These are phyloP conservation scores for Inonotus hispidus DNA, from an alignment of 1,284 basidiomycete species.

Conservation along the genomic window DNA sequence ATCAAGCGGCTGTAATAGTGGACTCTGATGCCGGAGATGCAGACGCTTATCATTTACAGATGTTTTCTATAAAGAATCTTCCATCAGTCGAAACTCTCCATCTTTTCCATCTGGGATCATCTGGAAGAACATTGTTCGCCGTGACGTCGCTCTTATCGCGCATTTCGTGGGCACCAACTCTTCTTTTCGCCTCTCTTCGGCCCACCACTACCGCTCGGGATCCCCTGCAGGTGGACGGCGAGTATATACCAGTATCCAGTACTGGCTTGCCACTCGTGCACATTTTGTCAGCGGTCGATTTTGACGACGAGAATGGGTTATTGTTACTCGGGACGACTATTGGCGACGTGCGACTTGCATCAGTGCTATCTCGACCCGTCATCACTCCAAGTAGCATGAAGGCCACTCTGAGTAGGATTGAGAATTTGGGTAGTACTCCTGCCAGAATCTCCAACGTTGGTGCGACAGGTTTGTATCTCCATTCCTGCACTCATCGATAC, in stretches of 20 bases:
- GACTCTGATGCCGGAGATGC: neutral
- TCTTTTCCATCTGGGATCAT: neutral
- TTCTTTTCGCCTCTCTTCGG: neutral
- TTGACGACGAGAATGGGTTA: conserved; percentile 5
- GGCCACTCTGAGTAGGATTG: too few species aligned
- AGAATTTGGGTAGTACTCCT: too few species aligned
- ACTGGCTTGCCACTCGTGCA: neutral
- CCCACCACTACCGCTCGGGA: neutral
- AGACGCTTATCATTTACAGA: neutral
- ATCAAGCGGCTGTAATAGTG: neutral
- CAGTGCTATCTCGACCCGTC: too few species aligned
- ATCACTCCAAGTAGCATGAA: too few species aligned
- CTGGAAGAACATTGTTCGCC: neutral
- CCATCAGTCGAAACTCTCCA: neutral
- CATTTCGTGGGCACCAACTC: neutral
- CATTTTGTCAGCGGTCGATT: neutral
- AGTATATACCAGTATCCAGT: neutral
- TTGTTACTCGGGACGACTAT: conserved; percentile 4
- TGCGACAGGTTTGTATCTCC: neutral
- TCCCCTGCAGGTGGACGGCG: neutral
- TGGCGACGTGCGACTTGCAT: too few species aligned
- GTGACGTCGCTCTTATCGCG: neutral
- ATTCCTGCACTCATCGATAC: too few species aligned
- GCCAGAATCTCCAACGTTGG: neutral
- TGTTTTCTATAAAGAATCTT: neutral